Evolutionary conservation across 805 yeast species (phyloP), one percentile per base, ranked within the genome.

Genomic region (Metahyphopichia silvanorum): DNA sequence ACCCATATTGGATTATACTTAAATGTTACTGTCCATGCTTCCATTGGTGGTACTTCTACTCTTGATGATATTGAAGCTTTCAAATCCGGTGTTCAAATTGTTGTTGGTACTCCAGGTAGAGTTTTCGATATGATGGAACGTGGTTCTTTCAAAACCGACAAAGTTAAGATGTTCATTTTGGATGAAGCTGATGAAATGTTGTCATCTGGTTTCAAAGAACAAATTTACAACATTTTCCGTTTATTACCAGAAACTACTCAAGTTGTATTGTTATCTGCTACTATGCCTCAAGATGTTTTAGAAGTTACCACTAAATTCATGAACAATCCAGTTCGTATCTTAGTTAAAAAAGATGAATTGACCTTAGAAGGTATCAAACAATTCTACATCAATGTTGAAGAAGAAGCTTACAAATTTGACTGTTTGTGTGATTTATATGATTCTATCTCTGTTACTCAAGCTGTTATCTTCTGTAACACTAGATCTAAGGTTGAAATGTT

Each of bases 161-260:
- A 81, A 63, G 74, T 93, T 55, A 87, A 88, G 74, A 87, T 93
- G 94, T 78, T 93, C 69, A 81, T 91, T 58, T 75, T 93, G 56
- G 98, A 91, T 71, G 98, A 91, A 74, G 98, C 98, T 55, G 98
- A 91, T 74, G 98, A 93, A 75, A 76, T 91, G 80, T 76, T 91
- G 60, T 77, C 86, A 29, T 75, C 86, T 41, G 98, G 98, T 38
- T 91, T 91, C 75, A 86, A 86, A 69, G 93, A 86, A 55, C 97
- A 89, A 67, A 91, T 93, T 47, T 86, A 89, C 72, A 91, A 93
- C 60, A 86, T 93, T 44, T 93, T 86, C 77, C 75, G 83, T 47
- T 79, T 80, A 63, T 74, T 93, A 57, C 98, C 97, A 39, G 79
- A 82, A 41, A 74, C 84, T 35, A 82, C 93, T 46, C 98, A 93